Evolutionary conservation across 1,284 basidiomycete genomes (phyloP), one percentile per base, ranked within the genome.

Genomic region (Leucoagaricus sp.): DNA sequence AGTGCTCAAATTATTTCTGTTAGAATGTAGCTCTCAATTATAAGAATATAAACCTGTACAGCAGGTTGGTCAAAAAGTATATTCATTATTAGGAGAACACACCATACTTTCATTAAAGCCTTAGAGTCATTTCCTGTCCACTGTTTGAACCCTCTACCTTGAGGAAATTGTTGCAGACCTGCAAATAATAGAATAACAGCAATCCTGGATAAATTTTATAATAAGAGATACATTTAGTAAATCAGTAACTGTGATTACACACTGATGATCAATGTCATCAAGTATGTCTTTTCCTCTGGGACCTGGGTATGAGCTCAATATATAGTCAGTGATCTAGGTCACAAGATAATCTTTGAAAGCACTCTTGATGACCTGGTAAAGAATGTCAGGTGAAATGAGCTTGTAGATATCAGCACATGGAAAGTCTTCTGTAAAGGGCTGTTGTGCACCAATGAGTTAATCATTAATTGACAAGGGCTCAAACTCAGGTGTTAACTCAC

Each of bases 101-200:
- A n/a, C n/a, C n/a, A n/a, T 55, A 67, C 67, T 61, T 69, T 69
- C 65, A 69, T 69, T 8, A 69, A 45, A 0, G 61, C 67, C 44
- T 69, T 69, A 29, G 67, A 67, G 31, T 69, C 66, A 55, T 67
- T 62, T 1, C 67, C 67, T 17, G 66, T 68, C 68, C 67, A 69
- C 49, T 69, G 68, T 41, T 64, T 61, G 60, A 71, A 60, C 56
- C 62, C 58, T 19, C 58, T 47, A 4, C 67, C 67, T 33, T 69
- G 50, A 6, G 55, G 49, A 56, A 68, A 68, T 1, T 57, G 48
- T 13, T 58, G 55, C 1, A 68, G 55, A 6, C 64, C 64, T 12
- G 63, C 38, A 55, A 64, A 68, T 3, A 31, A 23, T 5, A 63
- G 66, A 5, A 58, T 58, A 17, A 55, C 58, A n/a, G n/a, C n/a